Evolutionary conservation across 2,329 filamentous ascomycete genomes (phyloP), one percentile per base, ranked within the genome.

Genomic region (Ophiocordyceps sinensis): DNA sequence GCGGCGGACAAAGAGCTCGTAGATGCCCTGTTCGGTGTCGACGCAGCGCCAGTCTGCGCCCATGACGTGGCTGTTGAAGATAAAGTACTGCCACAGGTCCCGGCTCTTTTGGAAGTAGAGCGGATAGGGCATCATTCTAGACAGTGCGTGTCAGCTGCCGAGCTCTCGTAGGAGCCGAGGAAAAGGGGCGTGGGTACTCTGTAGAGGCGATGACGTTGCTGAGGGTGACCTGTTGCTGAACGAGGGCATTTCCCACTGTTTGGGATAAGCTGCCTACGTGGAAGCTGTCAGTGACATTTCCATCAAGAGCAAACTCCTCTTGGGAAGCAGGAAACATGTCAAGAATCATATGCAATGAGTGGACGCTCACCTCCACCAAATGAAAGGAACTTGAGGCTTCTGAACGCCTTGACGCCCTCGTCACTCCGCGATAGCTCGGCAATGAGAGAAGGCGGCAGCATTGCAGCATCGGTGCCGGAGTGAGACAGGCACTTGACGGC

Each of bases 1-100:
- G 2, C 54, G 53, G 1, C 56, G 48, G 10, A 61, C 49, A 17
- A 60, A 48, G 15, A 59, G 51, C 26, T 49, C 47, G 26, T 45
- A 47, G 15, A 42, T 26, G 12, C 37, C 37, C 7, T 44, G 40
- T 1, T 38, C 34, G 17, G 40, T 15, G n/a, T 45, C 41, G 11
- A 28, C n/a, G 17, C 38, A 38, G 3, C 59, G 56, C 60, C 65
- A 68, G 8, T 65, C 60, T 14, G 53, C 54, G 8, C 65, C 65
- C 30, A 64, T 53, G 0, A 53, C 15, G 2, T 66, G 58, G 0
- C 58, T 57, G 47, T 65, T 55, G 47, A 62, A 52, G 45, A 63
- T 53, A 43, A 67, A 66, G 32, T 57, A 67, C 43, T 62, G 56
- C 64, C 64, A 68, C 7, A 62, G 46, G 19, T 57, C 43, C 0